Base-by-base conservation (phyloP, 805 yeast species). In the Ogataea kodamae region DNA sequence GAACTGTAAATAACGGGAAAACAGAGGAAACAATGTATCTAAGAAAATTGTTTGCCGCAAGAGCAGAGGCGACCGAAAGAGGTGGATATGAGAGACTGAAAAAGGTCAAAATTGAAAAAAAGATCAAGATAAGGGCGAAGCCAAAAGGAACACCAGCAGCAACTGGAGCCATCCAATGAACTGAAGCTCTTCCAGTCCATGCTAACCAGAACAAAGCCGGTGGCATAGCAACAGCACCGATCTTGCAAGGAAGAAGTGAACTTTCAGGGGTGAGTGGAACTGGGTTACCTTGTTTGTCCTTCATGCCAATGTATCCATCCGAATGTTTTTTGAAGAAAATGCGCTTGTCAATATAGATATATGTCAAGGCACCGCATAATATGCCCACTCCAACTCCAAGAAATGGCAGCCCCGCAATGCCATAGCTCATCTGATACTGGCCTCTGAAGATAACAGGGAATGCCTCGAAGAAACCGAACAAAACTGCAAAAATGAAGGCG, bases 31-130 rank as follows among this genome's bases (percentile, higher is more conserved):
- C 55, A 19, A 80, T 46, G 54, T 85, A 86, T 62, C 96, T 74
- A 37, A 80, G 59, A 51, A 88, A 65, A 55, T 84, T 85, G 61
- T 87, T 88, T 9, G 95, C 96, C 21, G 95, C 95, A 42, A 86
- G 59, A 3, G 94, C 90, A n/a, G 90, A 79, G 0, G 96, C 95
- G 14, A 86, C 81, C 20, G 72, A 70, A 20, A 77, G 59, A 28
- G 90, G 87, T 17, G 92, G 90, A 57, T 77, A 84, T 4, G 82
- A 57, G 68, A 77, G 68, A 21, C 83, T 65, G 57, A 83, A 80
- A 55, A 83, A 84, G 29, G 76, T 71, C 51, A 83, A 67, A 29
- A 77, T 73, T 13, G 84, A 65, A 59, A 83, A 80, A 65, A 84
- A 84, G 33, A 84, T 72, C 49, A 82, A 62, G 35, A 84, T 71